Base-by-base conservation (phyloP, 2,329 filamentous ascomycete genomes). In the Atkinsonella texensis region DNA sequence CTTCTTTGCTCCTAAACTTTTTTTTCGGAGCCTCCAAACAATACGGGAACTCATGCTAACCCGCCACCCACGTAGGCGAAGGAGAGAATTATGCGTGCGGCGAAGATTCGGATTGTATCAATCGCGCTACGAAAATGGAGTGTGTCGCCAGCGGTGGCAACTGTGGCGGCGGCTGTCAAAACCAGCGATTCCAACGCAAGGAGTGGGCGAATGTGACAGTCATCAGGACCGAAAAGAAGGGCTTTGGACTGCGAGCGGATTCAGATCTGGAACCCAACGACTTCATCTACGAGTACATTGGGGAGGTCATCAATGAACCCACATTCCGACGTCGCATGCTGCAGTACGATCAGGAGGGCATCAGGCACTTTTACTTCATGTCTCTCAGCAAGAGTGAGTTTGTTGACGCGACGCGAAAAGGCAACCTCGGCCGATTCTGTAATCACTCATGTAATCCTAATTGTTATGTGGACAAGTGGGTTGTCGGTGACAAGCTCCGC, bases 361-460 rank as follows among this genome's bases (percentile, higher is more conserved):
- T 98, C 76, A 95, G 94, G 68, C 93, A 98, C 70, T 98, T 98
- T 68, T 98, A 98, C 70, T 98, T 98, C 74, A 98, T 98, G 93
- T 97, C 93, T 31, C 82, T 98, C 55, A 95, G 83, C 64, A 95
- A 95, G 67, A 87, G 84, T 62, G 93, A 97, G 67, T 98, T 97
- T 64, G 89, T 98, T 53, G 93, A 98, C 70, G 93, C 93, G 20
- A 98, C 93, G 10, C 95, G 93, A 65, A 95, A 89, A 66, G 93
- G 93, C 48, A 97, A 97, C 59, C 79, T 98, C 6, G 93, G 90
- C 49, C 84, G 93, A 32, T 98, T 98, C 65, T 98, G 93, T 79
- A 98, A 98, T 63, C 93, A 98, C 68, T 97, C 93, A 9, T 98
- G 93, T 77, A 95, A 93, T 66, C 93, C 93, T 17, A 98, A 98